Conservation (phyloP, 1,284 basidiomycete genomes). For the Cryptococcus hybrid region DNA sequence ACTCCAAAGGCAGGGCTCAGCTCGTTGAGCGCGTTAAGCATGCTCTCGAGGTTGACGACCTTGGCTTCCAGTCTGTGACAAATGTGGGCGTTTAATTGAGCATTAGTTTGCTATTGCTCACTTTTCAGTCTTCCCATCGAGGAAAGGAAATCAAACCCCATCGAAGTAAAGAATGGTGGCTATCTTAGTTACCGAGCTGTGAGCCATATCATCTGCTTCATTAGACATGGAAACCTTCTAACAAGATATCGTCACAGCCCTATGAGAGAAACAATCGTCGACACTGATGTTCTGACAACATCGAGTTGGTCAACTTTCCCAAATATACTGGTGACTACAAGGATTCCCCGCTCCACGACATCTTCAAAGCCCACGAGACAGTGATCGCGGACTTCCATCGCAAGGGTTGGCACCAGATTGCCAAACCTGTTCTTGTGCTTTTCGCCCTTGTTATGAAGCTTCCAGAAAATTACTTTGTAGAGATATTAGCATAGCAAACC, state of each 20-base stretch:
- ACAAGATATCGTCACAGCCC: not conserved
- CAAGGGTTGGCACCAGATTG: constrained; percentile 23
- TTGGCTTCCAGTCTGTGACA: constrained; percentile 22
- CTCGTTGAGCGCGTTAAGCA: constrained; percentile 46
- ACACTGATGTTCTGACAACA: constrained; percentile 35
- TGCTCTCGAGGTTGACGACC: constrained; percentile 17
- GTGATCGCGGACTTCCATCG: constrained; percentile 15
- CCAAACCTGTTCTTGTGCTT: constrained; percentile 24
- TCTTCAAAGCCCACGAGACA: constrained; percentile 22
- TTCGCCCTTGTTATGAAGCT: constrained; percentile 40
- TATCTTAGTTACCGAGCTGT: constrained; percentile 32
- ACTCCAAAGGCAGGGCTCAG: constrained; percentile 53
- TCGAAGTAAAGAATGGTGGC: constrained; percentile 27
- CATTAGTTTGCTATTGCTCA: constrained; percentile 35
- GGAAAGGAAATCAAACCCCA: constrained; percentile 18
- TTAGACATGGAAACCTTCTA: not conserved
- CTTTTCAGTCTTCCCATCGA: constrained; percentile 28
- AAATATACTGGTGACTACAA: constrained; percentile 28
- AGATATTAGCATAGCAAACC: constrained; percentile 30
- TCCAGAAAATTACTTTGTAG: constrained; percentile 40
- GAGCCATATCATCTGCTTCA: not conserved
- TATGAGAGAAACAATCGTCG: constrained; percentile 28
- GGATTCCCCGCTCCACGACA: constrained; percentile 25
- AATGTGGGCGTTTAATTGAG: constrained; percentile 22
- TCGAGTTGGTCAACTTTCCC: constrained; percentile 32